phyloP scores from a whole-genome alignment of 768 basidiomycete species.

The Russula compacta region DNA sequence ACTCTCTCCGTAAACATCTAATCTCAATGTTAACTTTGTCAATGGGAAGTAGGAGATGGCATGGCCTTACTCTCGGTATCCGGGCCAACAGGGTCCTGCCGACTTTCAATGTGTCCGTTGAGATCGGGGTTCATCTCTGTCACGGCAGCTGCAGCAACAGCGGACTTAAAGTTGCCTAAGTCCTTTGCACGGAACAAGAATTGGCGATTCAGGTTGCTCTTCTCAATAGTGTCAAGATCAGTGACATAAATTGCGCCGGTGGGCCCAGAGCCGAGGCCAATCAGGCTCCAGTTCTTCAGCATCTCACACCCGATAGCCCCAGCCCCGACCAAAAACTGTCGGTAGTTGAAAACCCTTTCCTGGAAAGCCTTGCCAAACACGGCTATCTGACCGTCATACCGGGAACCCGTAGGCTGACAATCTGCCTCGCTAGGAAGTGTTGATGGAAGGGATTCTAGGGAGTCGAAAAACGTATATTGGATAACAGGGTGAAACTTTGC shows the following conservation, averaged over 20 bases:
- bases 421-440: slow-evolving; percentile 72
- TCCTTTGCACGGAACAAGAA: slow-evolving; percentile 97
- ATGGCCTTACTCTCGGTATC: slow-evolving; percentile 70
- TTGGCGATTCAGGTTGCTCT: slow-evolving; percentile 96
- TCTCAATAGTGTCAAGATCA: slow-evolving; percentile 98
- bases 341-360: slow-evolving; percentile 77
- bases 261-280: slow-evolving; percentile 79
- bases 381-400: slow-evolving; percentile 92
- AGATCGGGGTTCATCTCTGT: slow-evolving; percentile 94
- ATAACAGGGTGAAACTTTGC: slow-evolving; percentile 97
- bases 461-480: slow-evolving; percentile 95
- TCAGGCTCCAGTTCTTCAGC: slow-evolving; percentile 99
- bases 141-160: slow-evolving; percentile 86
- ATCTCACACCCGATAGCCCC: slow-evolving; percentile 99
- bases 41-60: slow-evolving; percentile 24
- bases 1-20: slow-evolving; percentile 78
- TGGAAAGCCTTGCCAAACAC: slow-evolving; percentile 95
- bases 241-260: slow-evolving; percentile 85
- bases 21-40: slow-evolving; percentile 13
- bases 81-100: slow-evolving; percentile 89
- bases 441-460: slow-evolving; percentile 84
- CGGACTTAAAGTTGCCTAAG: slow-evolving; percentile 93
- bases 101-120: slow-evolving; percentile 72
- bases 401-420: slow-evolving; percentile 67
- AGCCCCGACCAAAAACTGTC: slow-evolving; percentile 96